These are phyloP conservation scores for Coemansia sp. DNA, from an alignment of 192 early-diverging fungal genomes.

Conservation along the genomic window DNA sequence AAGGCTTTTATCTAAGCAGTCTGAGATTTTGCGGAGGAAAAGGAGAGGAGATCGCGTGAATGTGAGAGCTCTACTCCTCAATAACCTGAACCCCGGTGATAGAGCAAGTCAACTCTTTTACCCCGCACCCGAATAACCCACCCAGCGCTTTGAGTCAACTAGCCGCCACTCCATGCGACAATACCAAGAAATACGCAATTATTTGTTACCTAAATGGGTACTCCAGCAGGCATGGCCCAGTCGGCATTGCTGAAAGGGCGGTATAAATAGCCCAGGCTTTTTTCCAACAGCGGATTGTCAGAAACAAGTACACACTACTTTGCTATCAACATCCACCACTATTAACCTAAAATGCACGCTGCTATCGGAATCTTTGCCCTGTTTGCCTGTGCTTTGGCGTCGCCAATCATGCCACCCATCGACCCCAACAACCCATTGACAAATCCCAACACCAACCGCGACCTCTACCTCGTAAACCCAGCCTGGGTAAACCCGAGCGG, in stretches of 20 bases:
- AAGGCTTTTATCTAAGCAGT: neutral
- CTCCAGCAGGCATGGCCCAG: neutral
- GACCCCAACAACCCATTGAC: constrained; percentile 51
- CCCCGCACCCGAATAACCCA: neutral
- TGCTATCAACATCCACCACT: neutral
- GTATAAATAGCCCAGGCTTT: neutral
- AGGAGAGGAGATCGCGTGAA: neutral
- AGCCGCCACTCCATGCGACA: neutral
- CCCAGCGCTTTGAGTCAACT: neutral
- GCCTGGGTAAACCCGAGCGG: constrained; percentile 13
- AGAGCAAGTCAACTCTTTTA: neutral
- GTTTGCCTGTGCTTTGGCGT: constrained; percentile 31
- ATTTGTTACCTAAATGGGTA: neutral
- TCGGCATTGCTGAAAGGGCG: neutral
- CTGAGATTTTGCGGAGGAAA: neutral
- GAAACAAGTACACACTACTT: neutral
- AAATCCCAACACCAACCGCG: constrained; percentile 47
- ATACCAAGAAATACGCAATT: neutral
- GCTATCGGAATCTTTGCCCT: constrained; percentile 36
- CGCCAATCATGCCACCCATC: constrained; percentile 34
- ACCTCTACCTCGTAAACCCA: constrained; percentile 46
- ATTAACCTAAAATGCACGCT: constrained; percentile 29
- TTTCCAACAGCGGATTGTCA: neutral
- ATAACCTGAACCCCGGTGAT: neutral
- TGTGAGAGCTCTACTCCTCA: neutral